Base-by-base conservation (phyloP, 2,329 filamentous ascomycete species). In the Cordyceps javanica region DNA sequence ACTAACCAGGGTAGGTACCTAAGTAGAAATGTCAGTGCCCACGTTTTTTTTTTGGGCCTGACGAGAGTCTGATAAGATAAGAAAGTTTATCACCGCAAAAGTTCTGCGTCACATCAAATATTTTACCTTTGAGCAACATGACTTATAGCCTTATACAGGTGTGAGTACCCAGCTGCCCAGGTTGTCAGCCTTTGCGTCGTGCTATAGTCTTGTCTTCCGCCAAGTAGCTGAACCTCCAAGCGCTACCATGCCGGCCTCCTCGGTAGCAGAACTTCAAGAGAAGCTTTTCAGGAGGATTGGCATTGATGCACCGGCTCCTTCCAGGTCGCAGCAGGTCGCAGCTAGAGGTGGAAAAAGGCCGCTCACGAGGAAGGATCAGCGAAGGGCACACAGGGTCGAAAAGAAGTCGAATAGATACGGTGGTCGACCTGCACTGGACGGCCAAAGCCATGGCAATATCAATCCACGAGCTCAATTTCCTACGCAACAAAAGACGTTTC, bases 301-400 rank as follows among this genome's bases (percentile, higher is more conserved):
- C 5, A 58, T 75, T 56, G 66, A 68, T 49, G 61, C 66, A 2
- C 65, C 69, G 10, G 65, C 64, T 11, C 61, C 55, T 49, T 45
- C 42, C 44, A 58, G 39, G 19, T 62, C 52, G 41, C 49, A 62
- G 10, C 57, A 60, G 9, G 58, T 51, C 9, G 57, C 55, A 58
- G 55, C 58, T 23, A 62, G 46, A 21, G 56, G 25, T 51, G 38
- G 51, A 66, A 57, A 57, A 63, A 57, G 60, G 62, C 46, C 61
- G 23, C 44, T 58, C 16, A 65, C 65, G 16, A 79, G 87, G 63
- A 89, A 89, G 73, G 85, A 88, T 55, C 79, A 82, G 59, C 81
- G 89, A 57, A 90, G 86, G 67, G 80, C 80, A 16, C 83, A 88
- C 64, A 79, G 88, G 56, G 73, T 76, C 23, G 76, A 82, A 64